Conservation (phyloP, 441 rosid species). For the Flueggea neowawraea region DNA sequence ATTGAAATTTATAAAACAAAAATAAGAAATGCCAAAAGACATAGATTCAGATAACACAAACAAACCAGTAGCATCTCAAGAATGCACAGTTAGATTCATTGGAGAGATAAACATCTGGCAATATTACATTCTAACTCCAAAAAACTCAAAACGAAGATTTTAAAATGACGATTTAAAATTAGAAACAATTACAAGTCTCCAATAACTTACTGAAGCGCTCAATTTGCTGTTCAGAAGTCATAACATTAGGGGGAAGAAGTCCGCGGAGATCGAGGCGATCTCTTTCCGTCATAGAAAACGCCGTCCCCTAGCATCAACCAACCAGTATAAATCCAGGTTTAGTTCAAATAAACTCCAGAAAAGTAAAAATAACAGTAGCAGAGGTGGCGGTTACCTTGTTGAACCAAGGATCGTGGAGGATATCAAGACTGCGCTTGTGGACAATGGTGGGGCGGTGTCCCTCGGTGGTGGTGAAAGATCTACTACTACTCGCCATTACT, state of each 20-base stretch:
- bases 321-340: too few species aligned
- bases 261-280: slow-evolving; percentile 98
- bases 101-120: too few species aligned
- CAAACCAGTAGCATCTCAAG: too few species aligned
- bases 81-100: too few species aligned
- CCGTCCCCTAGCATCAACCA: slow-evolving; percentile 59
- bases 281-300: slow-evolving; percentile 93
- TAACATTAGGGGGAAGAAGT: slow-evolving; percentile 88
- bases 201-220: slow-evolving; percentile 78
- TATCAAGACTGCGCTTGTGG: slow-evolving; percentile 95
- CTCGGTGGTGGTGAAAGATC: slow-evolving; percentile 84
- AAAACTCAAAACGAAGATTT: too few species aligned
- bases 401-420: slow-evolving; percentile 99
- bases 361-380: not conserved
- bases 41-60: too few species aligned
- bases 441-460: slow-evolving; percentile 92
- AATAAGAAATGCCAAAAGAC: not conserved
- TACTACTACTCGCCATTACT: too few species aligned
- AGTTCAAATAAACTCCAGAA: not conserved
- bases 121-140: too few species aligned
- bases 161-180: too few species aligned
- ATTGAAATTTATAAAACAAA: not conserved
- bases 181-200: too few species aligned
- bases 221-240: slow-evolving; percentile 91
- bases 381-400: slow-evolving; percentile 52